phyloP scores from a whole-genome alignment of 345 rosid genomes.

The Punica granatum region DNA sequence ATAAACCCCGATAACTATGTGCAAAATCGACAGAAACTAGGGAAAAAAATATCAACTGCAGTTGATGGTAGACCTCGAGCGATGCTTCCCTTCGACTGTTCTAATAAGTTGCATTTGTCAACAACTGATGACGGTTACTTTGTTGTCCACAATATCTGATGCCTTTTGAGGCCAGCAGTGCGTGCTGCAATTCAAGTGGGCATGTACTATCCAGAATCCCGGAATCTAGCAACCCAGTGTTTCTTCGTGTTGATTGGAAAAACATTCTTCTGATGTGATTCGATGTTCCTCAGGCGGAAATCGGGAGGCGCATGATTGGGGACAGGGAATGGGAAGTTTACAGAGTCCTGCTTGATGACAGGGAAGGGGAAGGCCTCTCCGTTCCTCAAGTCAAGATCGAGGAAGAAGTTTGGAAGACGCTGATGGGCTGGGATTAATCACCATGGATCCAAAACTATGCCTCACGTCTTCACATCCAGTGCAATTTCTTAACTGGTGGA shows the following conservation, averaged over 20 bases:
- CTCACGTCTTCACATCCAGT: neutral
- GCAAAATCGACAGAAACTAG: neutral
- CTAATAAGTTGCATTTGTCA: neutral
- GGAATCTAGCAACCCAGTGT: too few relatives aligned
- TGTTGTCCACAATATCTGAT: neutral
- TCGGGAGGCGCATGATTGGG: constrained; percentile 62
- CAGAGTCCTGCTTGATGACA: constrained; percentile 73
- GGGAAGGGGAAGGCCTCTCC: constrained; percentile 58
- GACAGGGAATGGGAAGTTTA: constrained; percentile 92
- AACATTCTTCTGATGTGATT: neutral
- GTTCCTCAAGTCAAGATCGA: constrained; percentile 47
- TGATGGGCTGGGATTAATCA: constrained; percentile 83
- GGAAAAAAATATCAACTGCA: neutral
- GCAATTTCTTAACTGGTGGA: neutral
- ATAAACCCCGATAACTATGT: neutral
- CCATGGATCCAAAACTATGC: neutral
- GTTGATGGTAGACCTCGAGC: neutral
- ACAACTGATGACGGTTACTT: neutral
- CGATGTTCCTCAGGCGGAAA: constrained; percentile 56
- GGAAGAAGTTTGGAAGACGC: constrained; percentile 74
- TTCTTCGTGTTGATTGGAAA: too few relatives aligned
- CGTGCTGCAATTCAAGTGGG: neutral
- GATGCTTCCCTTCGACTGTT: neutral
- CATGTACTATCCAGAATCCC: too few relatives aligned
- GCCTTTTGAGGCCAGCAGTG: neutral